Evolutionary conservation across 352 stramenopile genomes (phyloP).

Genomic region (Phytophthora citrophthora): DNA sequence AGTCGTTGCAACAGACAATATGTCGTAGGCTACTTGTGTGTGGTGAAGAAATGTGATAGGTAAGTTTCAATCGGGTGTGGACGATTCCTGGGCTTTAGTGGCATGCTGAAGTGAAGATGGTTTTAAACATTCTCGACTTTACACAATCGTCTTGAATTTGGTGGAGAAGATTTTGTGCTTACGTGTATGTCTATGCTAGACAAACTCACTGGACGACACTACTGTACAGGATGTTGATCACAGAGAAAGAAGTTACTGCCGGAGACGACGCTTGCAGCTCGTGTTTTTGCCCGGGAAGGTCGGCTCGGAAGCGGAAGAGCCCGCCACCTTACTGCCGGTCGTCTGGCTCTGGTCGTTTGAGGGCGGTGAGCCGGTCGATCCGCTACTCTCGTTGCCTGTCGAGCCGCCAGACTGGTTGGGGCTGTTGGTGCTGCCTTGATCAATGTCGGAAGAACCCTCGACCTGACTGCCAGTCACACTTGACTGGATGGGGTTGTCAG

Average conservation of each 20-base stretch:
- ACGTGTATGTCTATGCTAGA: too few relatives aligned
- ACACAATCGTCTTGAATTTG: too few relatives aligned
- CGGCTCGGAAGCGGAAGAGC: constrained; percentile 15
- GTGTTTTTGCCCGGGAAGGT: constrained; percentile 7
- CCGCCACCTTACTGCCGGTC: constrained; percentile 19
- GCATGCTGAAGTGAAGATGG: too few relatives aligned
- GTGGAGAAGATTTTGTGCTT: too few relatives aligned
- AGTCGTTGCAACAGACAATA: not conserved
- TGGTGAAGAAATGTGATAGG: too few relatives aligned
- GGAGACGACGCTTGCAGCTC: constrained; percentile 32
- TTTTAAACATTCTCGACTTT: too few relatives aligned
- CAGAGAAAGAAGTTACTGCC: constrained; percentile 13
- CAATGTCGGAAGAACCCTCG: constrained; percentile 6
- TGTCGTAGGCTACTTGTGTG: too few relatives aligned
- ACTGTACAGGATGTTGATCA: too few relatives aligned
- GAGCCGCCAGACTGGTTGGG: constrained; percentile 15
- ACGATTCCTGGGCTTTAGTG: too few relatives aligned
- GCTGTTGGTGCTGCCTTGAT: constrained; percentile 16
- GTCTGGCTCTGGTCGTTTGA: constrained; percentile 8
- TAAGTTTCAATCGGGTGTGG: too few relatives aligned
- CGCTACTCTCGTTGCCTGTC: constrained; percentile 12
- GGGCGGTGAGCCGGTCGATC: not conserved
- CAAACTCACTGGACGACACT: too few relatives aligned
- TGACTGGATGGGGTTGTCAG: not conserved
- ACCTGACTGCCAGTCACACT: constrained; percentile 18